Evolutionary conservation across 805 yeast genomes (phyloP), one percentile per base, ranked within the genome.

Genomic region (Yamadazyma sp.): DNA sequence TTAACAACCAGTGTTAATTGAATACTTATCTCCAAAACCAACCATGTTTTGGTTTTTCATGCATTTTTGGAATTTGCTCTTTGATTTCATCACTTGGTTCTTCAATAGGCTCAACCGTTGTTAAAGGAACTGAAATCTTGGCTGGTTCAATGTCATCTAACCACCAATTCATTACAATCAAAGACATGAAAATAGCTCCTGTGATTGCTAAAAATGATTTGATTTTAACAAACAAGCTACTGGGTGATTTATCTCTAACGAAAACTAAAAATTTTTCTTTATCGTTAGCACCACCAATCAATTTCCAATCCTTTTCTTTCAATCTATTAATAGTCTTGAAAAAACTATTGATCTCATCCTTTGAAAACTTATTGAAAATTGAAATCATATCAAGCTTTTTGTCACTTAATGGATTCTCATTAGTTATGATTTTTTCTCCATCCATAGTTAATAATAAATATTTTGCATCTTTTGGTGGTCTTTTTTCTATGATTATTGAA

Each of bases 221-320:
- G 16, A 54, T 10, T 27, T 35, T 47, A 10, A 31, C 31, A 18
- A 38, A 37, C 5, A 6, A 6, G 10, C n/a, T 14, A 5, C 7
- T 17, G 9, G 11, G n/a, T 7, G 30, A 7, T 10, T 17, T 30
- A 12, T 11, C 16, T 20, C 43, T 35, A 11, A 20, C 19, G 16
- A 49, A 47, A 4, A 49, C 48, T 9, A 49, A 21, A 28, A 40
- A 34, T 25, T 45, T 38, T 7, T 31, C 42, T 13, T 29, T 22
- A 10, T 25, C 34, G 10, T 36, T n/a, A 17, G 30, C 11, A 18
- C 76, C 69, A 4, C 79, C 85, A 22, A 77, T 58, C n/a, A 80
- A 60, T 36, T 56, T 64, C 83, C 82, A 81, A 9, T 65, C 65
- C 15, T 55, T 51, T 16, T 52, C 56, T 35, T 75, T 73, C 27